Percentiles rank a stretch among this genome's conserved stretches.
Conservation (phyloP, 2,329 filamentous ascomycete genomes). For the Sporothrix luriei region DNA sequence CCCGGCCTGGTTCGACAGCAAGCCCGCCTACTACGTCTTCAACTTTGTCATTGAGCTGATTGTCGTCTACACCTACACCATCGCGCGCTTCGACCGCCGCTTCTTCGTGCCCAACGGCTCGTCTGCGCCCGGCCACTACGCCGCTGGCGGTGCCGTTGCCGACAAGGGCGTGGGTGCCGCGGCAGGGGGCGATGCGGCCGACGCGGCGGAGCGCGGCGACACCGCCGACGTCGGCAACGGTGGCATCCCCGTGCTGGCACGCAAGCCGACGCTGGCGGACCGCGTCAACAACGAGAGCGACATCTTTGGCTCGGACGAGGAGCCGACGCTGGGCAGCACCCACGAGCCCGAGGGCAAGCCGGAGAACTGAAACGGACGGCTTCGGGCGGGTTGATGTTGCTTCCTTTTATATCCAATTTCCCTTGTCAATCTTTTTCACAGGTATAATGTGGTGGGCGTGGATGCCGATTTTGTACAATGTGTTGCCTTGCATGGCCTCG, state of each 20-base stretch:
- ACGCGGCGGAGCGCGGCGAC: conserved; percentile 14
- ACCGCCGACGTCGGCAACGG: background rate
- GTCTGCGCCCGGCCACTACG: conserved; percentile 58
- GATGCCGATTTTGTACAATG: no score
- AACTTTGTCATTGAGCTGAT: conserved; percentile 74
- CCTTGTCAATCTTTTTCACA: conserved; percentile 2
- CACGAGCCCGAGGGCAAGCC: background rate
- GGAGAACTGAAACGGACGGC: background rate
- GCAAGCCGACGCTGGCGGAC: conserved; percentile 30
- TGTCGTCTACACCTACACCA: conserved; percentile 67
- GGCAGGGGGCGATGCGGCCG: background rate
- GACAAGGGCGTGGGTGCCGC: background rate
- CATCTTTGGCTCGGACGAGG: conserved; percentile 35
- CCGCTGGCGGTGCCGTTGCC: conserved; percentile 33
- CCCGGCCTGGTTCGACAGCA: conserved; percentile 71
- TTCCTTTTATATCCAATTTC: background rate
- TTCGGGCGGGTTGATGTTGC: background rate
- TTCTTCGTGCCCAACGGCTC: conserved; percentile 76
- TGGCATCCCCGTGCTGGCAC: background rate
- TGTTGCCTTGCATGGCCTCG: conserved; percentile 4
- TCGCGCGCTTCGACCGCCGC: conserved; percentile 70
- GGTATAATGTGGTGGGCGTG: conserved; percentile 5
- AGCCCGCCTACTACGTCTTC: conserved; percentile 76
- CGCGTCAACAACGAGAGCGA: conserved; percentile 38
- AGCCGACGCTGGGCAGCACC: conserved; percentile 2